Percentiles rank a stretch among this genome's conserved stretches.
phyloP scores from a whole-genome alignment of 2,329 filamentous ascomycete species.

The Fusarium ambrosium region DNA sequence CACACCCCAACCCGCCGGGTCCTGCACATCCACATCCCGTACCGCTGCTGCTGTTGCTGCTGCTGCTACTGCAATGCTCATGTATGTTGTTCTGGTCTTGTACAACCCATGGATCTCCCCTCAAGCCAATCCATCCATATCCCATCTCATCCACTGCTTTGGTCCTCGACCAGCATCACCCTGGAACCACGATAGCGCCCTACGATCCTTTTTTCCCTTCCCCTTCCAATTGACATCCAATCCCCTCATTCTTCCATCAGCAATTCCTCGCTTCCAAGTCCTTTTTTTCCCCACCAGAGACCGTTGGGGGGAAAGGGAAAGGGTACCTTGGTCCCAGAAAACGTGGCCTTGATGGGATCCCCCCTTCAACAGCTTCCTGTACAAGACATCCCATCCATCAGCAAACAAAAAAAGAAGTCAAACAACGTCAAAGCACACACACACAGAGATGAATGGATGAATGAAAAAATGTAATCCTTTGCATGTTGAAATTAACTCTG shows the following conservation, averaged over 20 bases:
- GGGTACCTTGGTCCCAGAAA: slow-evolving; percentile 1
- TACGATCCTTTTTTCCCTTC: slow-evolving; percentile 9
- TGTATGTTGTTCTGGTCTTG: neutral
- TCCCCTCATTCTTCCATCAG: slow-evolving; percentile 10
- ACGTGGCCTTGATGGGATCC: slow-evolving; percentile 40
- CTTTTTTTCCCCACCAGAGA: neutral
- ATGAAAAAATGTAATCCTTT: slow-evolving; percentile 14
- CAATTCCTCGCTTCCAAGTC: slow-evolving; percentile 8
- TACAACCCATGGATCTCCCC: neutral
- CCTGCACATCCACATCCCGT: neutral
- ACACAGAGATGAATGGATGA: slow-evolving; percentile 4
- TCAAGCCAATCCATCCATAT: neutral
- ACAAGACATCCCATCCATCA: neutral
- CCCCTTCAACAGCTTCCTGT: slow-evolving; percentile 21
- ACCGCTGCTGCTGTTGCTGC: neutral
- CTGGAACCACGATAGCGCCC: slow-evolving; percentile 16
- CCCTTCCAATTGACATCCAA: slow-evolving; percentile 16
- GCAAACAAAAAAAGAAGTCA: slow-evolving; percentile 6
- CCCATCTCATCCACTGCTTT: slow-evolving; percentile 36
- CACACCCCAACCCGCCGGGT: neutral
- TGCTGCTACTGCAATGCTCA: neutral
- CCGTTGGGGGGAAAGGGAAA: neutral
- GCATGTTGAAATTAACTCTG: neutral
- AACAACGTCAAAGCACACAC: slow-evolving; percentile 5
- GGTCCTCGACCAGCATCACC: slow-evolving; percentile 43